These are phyloP conservation scores for Eutrema japonicum DNA, from an alignment of 345 rosid genomes.

Conservation along the genomic window DNA sequence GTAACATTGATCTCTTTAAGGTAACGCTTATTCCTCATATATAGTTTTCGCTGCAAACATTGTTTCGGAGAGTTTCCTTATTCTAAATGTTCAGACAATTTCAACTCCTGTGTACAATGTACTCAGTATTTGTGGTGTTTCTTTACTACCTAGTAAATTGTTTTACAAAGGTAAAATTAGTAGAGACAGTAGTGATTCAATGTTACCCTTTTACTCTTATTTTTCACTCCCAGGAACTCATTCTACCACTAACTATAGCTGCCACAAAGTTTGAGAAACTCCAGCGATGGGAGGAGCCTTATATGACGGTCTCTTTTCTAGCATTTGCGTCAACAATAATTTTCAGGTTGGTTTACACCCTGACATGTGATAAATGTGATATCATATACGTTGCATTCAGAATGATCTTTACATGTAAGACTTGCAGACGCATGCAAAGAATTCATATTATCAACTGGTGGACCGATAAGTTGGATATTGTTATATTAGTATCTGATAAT, in stretches of 20 bases:
- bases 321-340: constrained; percentile 66
- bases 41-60: neutral
- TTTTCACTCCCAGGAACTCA: constrained; percentile 62
- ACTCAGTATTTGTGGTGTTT: constrained; percentile 13
- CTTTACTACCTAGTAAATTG: neutral
- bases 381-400: constrained; percentile 14
- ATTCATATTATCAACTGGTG: neutral
- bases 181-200: constrained; percentile 1
- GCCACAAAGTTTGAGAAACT: constrained; percentile 72
- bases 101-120: constrained; percentile 11
- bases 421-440: neutral
- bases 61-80: constrained; percentile 2
- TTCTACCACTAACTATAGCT: constrained; percentile 69
- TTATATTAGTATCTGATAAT: neutral
- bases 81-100: constrained; percentile 2
- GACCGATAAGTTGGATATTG: neutral
- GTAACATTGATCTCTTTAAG: constrained; percentile 96
- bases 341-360: constrained; percentile 64
- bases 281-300: constrained; percentile 91
- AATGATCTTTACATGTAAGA: constrained; percentile 17
- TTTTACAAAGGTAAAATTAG: constrained; percentile 1
- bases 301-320: constrained; percentile 76
- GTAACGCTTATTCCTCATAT: constrained; percentile 40
- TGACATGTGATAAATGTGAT: constrained; percentile 17
- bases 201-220: neutral